phyloP scores from a whole-genome alignment of 441 rosid species.

The Gossypium davidsonii region DNA sequence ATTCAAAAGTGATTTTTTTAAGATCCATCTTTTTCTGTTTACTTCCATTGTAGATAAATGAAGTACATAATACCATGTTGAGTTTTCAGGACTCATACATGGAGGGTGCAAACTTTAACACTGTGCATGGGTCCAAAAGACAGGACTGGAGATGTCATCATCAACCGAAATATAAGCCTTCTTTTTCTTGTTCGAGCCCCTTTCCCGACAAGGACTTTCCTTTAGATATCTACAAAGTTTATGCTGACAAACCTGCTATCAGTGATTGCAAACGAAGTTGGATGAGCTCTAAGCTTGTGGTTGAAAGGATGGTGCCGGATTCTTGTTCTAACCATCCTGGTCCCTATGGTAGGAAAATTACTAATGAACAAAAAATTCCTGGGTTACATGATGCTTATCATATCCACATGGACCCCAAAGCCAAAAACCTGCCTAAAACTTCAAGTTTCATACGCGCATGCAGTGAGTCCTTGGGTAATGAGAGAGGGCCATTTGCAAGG shows the following conservation, averaged over 20 bases:
- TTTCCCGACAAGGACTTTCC: constrained; percentile 32
- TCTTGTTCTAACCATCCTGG: constrained; percentile 27
- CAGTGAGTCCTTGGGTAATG: constrained; percentile 32
- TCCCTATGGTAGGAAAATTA: constrained; percentile 21
- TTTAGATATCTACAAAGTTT: constrained; percentile 33
- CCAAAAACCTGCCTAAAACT: constrained; percentile 34
- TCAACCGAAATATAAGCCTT: constrained; percentile 36
- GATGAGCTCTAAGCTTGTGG: constrained; percentile 36
- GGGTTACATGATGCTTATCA: constrained; percentile 27
- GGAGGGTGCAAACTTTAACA: constrained; percentile 32
- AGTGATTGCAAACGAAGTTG: constrained; percentile 30
- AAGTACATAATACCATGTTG: constrained; percentile 32
- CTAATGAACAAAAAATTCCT: constrained; percentile 26
- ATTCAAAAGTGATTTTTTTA: neutral
- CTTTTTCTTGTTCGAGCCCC: constrained; percentile 30
- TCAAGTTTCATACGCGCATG: constrained; percentile 31
- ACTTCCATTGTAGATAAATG: constrained; percentile 40
- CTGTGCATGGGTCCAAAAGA: constrained; percentile 37
- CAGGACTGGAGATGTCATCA: constrained; percentile 32
- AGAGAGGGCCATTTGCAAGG: constrained; percentile 37
- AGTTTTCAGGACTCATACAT: constrained; percentile 34
- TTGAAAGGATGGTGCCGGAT: constrained; percentile 43
- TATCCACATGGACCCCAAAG: constrained; percentile 28
- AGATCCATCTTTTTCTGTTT: constrained; percentile 9
- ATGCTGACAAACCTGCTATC: constrained; percentile 34